Percentiles rank a stretch among this genome's conserved stretches.
phyloP scores from a whole-genome alignment of 169 alveolate species.

The Eimeria tenella region DNA sequence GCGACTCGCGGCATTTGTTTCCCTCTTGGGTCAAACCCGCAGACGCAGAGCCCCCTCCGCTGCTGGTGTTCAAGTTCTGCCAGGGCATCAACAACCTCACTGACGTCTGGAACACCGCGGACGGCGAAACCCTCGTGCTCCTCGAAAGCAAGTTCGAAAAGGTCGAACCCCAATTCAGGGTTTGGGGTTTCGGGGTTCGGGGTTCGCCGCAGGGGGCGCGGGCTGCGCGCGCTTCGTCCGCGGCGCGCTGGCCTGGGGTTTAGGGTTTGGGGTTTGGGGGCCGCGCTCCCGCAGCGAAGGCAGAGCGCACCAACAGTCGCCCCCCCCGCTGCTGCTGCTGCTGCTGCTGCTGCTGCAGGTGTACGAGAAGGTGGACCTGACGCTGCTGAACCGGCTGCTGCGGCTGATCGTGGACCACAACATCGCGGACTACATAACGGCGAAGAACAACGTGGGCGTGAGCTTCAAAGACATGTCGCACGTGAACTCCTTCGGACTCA shows the following conservation, averaged over 20 bases:
- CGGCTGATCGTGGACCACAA: constrained; percentile 99
- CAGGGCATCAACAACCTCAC: constrained; percentile 99
- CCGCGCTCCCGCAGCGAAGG: too few relatives aligned
- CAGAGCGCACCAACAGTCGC: too few relatives aligned
- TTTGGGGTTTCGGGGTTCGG: background rate
- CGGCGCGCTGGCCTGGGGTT: too few relatives aligned
- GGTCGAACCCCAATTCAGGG: constrained; percentile 20
- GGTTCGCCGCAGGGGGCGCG: too few relatives aligned
- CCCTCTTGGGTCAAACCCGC: constrained; percentile 99
- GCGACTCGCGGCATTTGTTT: constrained; percentile 98
- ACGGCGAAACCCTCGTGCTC: constrained; percentile 96
- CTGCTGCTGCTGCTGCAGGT: constrained; percentile 78
- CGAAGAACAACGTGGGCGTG: constrained; percentile 98
- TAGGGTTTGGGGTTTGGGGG: background rate
- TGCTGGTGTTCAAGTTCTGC: constrained; percentile 99
- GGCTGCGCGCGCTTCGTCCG: too few relatives aligned
- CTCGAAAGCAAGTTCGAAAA: constrained; percentile 97
- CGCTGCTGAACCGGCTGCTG: constrained; percentile 97
- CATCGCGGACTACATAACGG: constrained; percentile 99
- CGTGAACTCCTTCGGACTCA: constrained; percentile 98
- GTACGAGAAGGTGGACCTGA: constrained; percentile 98
- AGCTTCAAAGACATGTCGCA: constrained; percentile 99
- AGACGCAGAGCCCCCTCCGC: constrained; percentile 99
- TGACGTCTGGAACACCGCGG: constrained; percentile 98
- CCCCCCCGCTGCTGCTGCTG: too few relatives aligned